Conservation (phyloP, 2,329 filamentous ascomycete genomes). For the Pseudogymnoascus sp. region DNA sequence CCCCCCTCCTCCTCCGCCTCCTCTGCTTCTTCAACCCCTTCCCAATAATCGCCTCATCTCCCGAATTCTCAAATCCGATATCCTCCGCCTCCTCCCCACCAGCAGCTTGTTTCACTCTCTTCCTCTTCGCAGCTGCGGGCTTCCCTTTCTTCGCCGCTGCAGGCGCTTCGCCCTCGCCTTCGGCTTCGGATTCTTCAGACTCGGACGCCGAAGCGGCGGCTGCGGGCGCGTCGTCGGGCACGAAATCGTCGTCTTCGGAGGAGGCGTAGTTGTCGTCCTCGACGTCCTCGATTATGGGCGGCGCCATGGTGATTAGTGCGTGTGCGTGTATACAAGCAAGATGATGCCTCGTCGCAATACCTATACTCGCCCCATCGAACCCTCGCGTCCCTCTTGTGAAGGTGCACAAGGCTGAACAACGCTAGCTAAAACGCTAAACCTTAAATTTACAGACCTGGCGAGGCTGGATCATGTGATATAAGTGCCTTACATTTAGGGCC, state of each 20-base stretch:
- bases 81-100: constrained; percentile 34
- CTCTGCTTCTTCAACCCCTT: constrained; percentile 48
- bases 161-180: constrained; percentile 14
- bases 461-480: neutral
- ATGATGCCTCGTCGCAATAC: neutral
- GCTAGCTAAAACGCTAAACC: neutral
- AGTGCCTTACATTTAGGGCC: too few relatives aligned
- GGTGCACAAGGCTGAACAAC: neutral
- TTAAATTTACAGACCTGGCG: neutral
- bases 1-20: constrained; percentile 35
- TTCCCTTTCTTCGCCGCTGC: constrained; percentile 21
- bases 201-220: constrained; percentile 41
- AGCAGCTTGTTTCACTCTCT: constrained; percentile 21
- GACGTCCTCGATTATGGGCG: constrained; percentile 33
- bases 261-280: constrained; percentile 53
- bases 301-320: constrained; percentile 16
- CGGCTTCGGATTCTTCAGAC: constrained; percentile 36
- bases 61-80: constrained; percentile 57
- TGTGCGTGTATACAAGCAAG: neutral
- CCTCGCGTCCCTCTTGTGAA: too few relatives aligned
- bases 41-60: constrained; percentile 63
- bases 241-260: constrained; percentile 68
- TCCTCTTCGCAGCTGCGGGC: constrained; percentile 28
- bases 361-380: neutral
- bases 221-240: constrained; percentile 45